Percentiles rank a stretch among this genome's conserved stretches.
Conservation (phyloP, 2,329 filamentous ascomycete species). For the Alternaria sp. region DNA sequence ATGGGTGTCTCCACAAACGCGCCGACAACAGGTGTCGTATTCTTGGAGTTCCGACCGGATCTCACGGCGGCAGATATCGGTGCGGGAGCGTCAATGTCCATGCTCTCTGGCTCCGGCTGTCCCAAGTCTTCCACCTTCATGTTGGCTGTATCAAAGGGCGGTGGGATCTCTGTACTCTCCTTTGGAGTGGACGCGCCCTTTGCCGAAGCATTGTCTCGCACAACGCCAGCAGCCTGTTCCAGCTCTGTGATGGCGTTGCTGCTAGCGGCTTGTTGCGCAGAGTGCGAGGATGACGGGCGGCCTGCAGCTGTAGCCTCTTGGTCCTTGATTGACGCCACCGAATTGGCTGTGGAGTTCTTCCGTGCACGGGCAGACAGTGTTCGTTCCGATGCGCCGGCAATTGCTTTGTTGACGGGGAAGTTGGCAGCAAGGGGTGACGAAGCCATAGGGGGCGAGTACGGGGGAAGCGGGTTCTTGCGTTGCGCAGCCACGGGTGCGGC, state of each 20-base stretch:
- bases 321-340: constrained; percentile 56
- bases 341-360: constrained; percentile 69
- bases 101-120: constrained; percentile 52
- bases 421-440: constrained; percentile 77
- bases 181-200: constrained; percentile 44
- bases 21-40: constrained; percentile 57
- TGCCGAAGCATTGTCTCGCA: constrained; percentile 31
- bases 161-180: constrained; percentile 35
- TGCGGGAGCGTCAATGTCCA: constrained; percentile 44
- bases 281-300: constrained; percentile 50
- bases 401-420: constrained; percentile 67
- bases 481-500: constrained; percentile 71
- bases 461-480: constrained; percentile 72
- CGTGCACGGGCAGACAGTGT: constrained; percentile 75
- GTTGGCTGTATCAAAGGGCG: constrained; percentile 58
- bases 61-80: constrained; percentile 44
- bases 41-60: constrained; percentile 56
- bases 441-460: constrained; percentile 73
- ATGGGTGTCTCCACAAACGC: constrained; percentile 54
- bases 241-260: constrained; percentile 44
- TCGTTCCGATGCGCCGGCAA: constrained; percentile 57
- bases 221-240: constrained; percentile 42
- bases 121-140: constrained; percentile 62
- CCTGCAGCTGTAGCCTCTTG: constrained; percentile 53
- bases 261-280: constrained; percentile 35